These are phyloP conservation scores for Podospora pseudopauciseta DNA, from an alignment of 495 filamentous ascomycete genomes.

Conservation along the genomic window DNA sequence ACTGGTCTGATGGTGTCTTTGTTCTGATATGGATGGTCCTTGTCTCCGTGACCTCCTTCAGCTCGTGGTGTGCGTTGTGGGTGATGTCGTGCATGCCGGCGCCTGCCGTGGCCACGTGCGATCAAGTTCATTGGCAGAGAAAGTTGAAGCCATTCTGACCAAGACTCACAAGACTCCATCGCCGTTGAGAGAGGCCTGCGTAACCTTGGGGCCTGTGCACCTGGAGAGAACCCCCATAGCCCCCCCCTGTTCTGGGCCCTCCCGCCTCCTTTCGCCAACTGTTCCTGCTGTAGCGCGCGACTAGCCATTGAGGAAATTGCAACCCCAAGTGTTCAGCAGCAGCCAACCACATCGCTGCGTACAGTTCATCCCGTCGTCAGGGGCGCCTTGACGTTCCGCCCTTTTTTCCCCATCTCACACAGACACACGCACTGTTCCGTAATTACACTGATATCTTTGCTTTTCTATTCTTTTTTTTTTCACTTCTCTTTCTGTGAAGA, in stretches of 20 bases:
- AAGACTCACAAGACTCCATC: neutral
- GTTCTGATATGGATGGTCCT: neutral
- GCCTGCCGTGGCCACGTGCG: neutral
- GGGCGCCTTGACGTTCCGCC: slow-evolving; percentile 1
- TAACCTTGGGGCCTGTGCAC: neutral
- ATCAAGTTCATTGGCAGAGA: neutral
- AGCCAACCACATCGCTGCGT: neutral
- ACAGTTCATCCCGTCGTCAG: slow-evolving; percentile 10
- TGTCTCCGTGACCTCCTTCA: neutral
- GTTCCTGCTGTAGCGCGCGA: slow-evolving; percentile 38
- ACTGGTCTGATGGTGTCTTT: neutral
- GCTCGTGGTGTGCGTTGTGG: neutral
- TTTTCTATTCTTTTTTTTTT: neutral
- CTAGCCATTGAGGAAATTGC: slow-evolving; percentile 28
- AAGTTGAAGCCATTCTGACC: slow-evolving; percentile 2
- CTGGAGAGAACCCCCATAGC: neutral
- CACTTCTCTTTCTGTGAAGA: neutral
- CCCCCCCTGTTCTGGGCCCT: slow-evolving; percentile 7
- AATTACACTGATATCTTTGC: neutral
- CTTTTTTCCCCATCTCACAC: neutral
- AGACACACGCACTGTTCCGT: neutral
- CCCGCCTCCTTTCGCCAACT: slow-evolving; percentile 10
- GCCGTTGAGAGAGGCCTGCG: no score
- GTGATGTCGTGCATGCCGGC: neutral
- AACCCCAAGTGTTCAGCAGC: slow-evolving; percentile 8